Base-by-base conservation (phyloP, 2,329 filamentous ascomycete genomes). In the Domatiomyces catenatus region DNA sequence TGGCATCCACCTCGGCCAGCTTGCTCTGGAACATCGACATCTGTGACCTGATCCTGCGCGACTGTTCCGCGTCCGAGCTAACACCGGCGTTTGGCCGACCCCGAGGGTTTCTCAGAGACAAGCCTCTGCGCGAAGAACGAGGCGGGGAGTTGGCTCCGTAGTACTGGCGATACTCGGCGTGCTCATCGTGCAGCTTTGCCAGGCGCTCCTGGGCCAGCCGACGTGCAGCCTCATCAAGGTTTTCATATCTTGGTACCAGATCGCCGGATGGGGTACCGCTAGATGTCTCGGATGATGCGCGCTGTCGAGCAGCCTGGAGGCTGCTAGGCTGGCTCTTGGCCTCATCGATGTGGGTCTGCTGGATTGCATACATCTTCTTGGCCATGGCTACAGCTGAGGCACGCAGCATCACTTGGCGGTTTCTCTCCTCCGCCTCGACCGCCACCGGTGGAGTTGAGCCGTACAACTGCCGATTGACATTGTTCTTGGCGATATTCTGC, bases 371-470 rank as follows among this genome's bases (percentile, higher is more conserved):
- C 80, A 94, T 90, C 58, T 83, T 79, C 66, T 83, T 84, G 5
- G 89, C 88, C 87, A 95, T 94, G 8, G 84, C 86, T 2, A 94
- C 72, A 2, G 89, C 87, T 18, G 87, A 90, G 26, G 87, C 86
- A 56, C 83, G 83, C 2, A 94, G 71, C 3, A 81, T 79, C 57
- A 87, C 83, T 44, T 81, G 77, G 52, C 77, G 79, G 54, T 77
- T 80, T 64, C 81, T 76, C 60, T 94, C 87, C 42, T 92, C 82
- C 0, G 80, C 69, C 61, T 93, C 86, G 1, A 76, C 70, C 22
- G 78, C 74, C 2, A 93, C 78, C 0, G 81, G 82, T 3, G 88
- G 87, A 32, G 79, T 70, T 1, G 84, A 81, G 0, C 83, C 87
- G 62, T 83, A 94, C 79, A 94, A 84, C 54, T 81, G 80, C 54